phyloP scores from a whole-genome alignment of 495 filamentous ascomycete species.

The Penicillium psychrofluorescens region DNA sequence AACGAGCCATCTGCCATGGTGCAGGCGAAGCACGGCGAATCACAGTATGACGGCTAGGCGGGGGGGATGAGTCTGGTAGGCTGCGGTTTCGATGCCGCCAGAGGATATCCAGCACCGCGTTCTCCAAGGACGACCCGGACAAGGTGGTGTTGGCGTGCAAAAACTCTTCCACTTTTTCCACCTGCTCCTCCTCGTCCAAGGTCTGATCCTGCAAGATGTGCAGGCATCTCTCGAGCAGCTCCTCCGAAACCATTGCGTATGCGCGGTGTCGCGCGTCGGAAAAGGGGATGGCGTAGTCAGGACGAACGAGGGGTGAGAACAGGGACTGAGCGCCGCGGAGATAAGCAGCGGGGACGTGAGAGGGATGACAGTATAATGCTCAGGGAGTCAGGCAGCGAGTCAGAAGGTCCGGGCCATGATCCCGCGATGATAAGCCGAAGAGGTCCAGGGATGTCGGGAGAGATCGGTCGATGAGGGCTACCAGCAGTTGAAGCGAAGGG shows the following conservation, averaged over 20 bases:
- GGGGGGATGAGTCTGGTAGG: slow-evolving; percentile 67
- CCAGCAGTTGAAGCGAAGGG: slow-evolving; percentile 6
- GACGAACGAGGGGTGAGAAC: slow-evolving; percentile 3
- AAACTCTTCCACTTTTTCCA: slow-evolving; percentile 83
- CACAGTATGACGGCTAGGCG: slow-evolving; percentile 79
- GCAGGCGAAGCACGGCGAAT: slow-evolving; percentile 87
- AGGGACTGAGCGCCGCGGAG: background rate
- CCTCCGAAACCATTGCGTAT: slow-evolving; percentile 75
- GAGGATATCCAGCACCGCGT: slow-evolving; percentile 82
- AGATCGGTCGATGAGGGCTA: background rate
- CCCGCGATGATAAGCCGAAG: background rate
- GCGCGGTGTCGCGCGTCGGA: slow-evolving; percentile 4
- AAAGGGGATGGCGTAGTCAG: slow-evolving; percentile 1
- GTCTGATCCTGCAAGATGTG: slow-evolving; percentile 75
- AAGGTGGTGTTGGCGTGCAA: slow-evolving; percentile 72
- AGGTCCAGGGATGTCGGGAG: background rate
- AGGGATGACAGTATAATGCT: background rate
- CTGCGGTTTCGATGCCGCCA: slow-evolving; percentile 83
- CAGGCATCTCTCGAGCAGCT: slow-evolving; percentile 83
- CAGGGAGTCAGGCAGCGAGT: slow-evolving; percentile 1
- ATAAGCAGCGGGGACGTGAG: too few relatives aligned
- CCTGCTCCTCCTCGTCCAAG: slow-evolving; percentile 91
- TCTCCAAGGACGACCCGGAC: slow-evolving; percentile 72
- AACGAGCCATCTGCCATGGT: slow-evolving; percentile 77
- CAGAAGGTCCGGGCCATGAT: slow-evolving; percentile 10